phyloP scores from a whole-genome alignment of 176 grass and related monocot species.

The Tuctoria greenei region DNA sequence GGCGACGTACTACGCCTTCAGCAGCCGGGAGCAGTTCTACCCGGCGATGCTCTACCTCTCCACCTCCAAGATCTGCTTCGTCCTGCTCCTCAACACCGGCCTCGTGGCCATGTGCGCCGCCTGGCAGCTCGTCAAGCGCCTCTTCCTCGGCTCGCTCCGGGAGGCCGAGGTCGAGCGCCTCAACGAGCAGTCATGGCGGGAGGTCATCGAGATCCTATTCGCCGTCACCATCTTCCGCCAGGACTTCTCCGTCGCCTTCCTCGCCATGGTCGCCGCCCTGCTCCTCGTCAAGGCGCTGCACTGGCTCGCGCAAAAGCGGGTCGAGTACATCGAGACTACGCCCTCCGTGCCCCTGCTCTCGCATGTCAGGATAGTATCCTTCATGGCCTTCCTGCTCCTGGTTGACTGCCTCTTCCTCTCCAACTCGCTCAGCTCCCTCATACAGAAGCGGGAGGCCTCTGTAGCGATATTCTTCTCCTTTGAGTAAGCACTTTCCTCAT shows the following conservation, averaged over 20 bases:
- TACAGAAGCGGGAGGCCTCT: slow-evolving; percentile 64
- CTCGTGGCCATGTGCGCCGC: slow-evolving; percentile 86
- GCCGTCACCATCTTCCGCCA: slow-evolving; percentile 95
- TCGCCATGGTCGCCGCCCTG: slow-evolving; percentile 77
- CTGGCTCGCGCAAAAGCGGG: slow-evolving; percentile 87
- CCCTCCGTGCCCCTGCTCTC: slow-evolving; percentile 76
- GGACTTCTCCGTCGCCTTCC: slow-evolving; percentile 92
- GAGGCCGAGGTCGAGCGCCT: slow-evolving; percentile 93
- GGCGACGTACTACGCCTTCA: slow-evolving; percentile 85
- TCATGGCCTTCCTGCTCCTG: slow-evolving; percentile 76
- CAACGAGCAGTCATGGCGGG: slow-evolving; percentile 94
- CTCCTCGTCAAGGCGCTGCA: slow-evolving; percentile 78
- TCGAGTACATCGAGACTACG: slow-evolving; percentile 92
- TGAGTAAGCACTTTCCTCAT: slow-evolving; percentile 54
- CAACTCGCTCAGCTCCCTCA: slow-evolving; percentile 58
- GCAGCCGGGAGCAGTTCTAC: slow-evolving; percentile 94
- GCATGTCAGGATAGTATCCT: slow-evolving; percentile 78
- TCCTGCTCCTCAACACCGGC: slow-evolving; percentile 89
- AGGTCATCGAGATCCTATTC: slow-evolving; percentile 92
- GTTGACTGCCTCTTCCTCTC: slow-evolving; percentile 76
- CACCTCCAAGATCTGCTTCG: slow-evolving; percentile 96
- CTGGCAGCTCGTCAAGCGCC: slow-evolving; percentile 80
- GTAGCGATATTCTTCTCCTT: slow-evolving; percentile 96
- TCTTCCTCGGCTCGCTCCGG: slow-evolving; percentile 84
- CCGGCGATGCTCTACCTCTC: slow-evolving; percentile 92